Base-by-base conservation (phyloP, 495 filamentous ascomycete genomes). In the Hypomontagnella monticulosa region DNA sequence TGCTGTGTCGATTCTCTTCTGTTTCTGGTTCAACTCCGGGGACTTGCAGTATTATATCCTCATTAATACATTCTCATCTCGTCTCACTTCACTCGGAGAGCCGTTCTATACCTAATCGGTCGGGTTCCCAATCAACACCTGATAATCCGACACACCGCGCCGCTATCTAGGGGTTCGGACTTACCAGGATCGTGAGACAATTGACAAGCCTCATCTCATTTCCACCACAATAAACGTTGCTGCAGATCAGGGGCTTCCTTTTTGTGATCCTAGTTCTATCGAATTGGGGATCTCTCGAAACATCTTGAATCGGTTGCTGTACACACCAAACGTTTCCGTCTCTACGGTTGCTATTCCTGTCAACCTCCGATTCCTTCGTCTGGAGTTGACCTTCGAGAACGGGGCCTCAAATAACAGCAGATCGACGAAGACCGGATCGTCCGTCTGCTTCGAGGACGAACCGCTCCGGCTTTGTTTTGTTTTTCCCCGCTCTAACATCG, bases 391-490 rank as follows among this genome's bases (percentile, higher is more conserved):
- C n/a, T 27, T 18, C 11, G 32, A 37, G 10, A 36, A 20, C 32
- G 12, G 23, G 9, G 42, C 47, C 16, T 58, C 33, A 37, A 50
- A 43, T 34, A 62, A 59, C 38, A 63, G 44, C 19, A 60, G 57
- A 73, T 65, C 63, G 69, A 75, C 69, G 42, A 68, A 69, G 51
- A 67, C 66, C 57, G 54, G 64, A 44, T 48, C 53, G 32, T 51
- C 23, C 18, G 43, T 48, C 10, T 38, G 30, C 30, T 61, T 11
- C 9, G 12, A 64, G 8, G n/a, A 57, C 66, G 53, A 42, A 50
- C 56, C 64, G 38, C 63, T 49, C 50, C 54, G 11, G 59, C 63
- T 18, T 60, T 27, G 23, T 6, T 27, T 27, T 27, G 23, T 61
- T 19, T 52, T 57, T 43, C 37, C 57, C 15, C 52, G 47, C 57